Percentiles rank a stretch among this genome's conserved stretches.
phyloP scores from a whole-genome alignment of 1,284 basidiomycete genomes.

The Coniferiporia weirii region DNA sequence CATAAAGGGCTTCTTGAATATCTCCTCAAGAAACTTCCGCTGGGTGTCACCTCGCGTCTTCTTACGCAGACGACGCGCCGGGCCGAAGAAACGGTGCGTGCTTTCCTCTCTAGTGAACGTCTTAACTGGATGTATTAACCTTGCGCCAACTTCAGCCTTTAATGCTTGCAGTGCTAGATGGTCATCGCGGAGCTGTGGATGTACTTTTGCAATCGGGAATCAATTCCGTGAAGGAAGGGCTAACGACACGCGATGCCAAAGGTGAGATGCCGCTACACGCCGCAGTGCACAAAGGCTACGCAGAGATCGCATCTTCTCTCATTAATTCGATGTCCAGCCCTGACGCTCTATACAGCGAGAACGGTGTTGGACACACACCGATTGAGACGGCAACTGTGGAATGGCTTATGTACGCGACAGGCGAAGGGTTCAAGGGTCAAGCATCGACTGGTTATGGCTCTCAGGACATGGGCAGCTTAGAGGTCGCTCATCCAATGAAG shows the following conservation, averaged over 20 bases:
- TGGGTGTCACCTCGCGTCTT: slow-evolving; percentile 38
- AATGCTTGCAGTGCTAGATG: slow-evolving; percentile 39
- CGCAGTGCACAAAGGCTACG: slow-evolving; percentile 32
- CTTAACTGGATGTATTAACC: background rate
- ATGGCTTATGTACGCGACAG: slow-evolving; percentile 20
- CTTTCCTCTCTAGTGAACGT: background rate
- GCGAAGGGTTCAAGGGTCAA: background rate
- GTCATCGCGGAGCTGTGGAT: slow-evolving; percentile 27
- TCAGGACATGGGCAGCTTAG: background rate
- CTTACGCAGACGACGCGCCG: slow-evolving; percentile 41
- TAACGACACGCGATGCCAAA: slow-evolving; percentile 36
- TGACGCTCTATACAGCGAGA: slow-evolving; percentile 40
- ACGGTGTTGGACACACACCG: slow-evolving; percentile 50
- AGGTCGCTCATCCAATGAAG: background rate
- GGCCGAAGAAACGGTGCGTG: slow-evolving; percentile 41
- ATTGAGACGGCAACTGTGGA: slow-evolving; percentile 36
- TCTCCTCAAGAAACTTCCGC: slow-evolving; percentile 42
- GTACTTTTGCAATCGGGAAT: slow-evolving; percentile 34
- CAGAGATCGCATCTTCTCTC: slow-evolving; percentile 34
- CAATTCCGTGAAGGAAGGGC: slow-evolving; percentile 18
- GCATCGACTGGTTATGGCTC: no score
- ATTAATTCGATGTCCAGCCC: slow-evolving; percentile 27
- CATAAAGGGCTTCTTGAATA: slow-evolving; percentile 34
- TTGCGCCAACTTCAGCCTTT: slow-evolving; percentile 37
- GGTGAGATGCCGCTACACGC: slow-evolving; percentile 45